Conservation (phyloP, 108 stramenopile species). For the Stephanodiscus triporus region DNA sequence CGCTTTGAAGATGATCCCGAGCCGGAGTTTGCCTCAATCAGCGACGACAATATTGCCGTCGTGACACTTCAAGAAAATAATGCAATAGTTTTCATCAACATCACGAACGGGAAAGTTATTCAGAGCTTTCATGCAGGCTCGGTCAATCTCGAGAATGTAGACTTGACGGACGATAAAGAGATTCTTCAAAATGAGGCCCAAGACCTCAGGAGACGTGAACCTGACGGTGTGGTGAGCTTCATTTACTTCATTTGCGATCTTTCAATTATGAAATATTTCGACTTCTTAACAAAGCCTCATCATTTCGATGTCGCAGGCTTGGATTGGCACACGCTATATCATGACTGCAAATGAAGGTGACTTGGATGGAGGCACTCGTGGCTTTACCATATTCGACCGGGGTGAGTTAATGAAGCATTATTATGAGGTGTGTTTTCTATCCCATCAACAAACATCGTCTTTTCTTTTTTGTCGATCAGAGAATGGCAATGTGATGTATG, state of each 20-base stretch:
- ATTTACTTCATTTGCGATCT: too few relatives aligned
- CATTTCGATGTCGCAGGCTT: constrained; percentile 16
- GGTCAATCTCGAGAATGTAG: constrained; percentile 50
- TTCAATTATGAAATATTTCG: too few relatives aligned
- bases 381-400: constrained; percentile 62
- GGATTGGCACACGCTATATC: constrained; percentile 61
- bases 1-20: constrained; percentile 63
- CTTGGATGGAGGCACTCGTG: constrained; percentile 64
- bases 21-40: constrained; percentile 74
- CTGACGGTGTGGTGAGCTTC: constrained; percentile 55
- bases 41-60: constrained; percentile 56
- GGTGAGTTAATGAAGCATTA: too few relatives aligned
- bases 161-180: constrained; percentile 55
- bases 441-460: too few relatives aligned
- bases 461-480: too few relatives aligned
- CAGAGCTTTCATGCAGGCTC: constrained; percentile 57
- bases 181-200: constrained; percentile 47
- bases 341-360: constrained; percentile 82
- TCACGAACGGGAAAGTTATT: constrained; percentile 39
- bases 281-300: too few relatives aligned
- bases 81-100: constrained; percentile 60
- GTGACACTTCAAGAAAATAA: constrained; percentile 84
- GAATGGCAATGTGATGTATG: constrained; percentile 53
- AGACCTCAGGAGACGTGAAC: constrained; percentile 50
- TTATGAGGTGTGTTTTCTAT: too few relatives aligned